These are phyloP conservation scores for Cercospora sp. DNA, from an alignment of 2,329 filamentous ascomycete species.

Conservation along the genomic window DNA sequence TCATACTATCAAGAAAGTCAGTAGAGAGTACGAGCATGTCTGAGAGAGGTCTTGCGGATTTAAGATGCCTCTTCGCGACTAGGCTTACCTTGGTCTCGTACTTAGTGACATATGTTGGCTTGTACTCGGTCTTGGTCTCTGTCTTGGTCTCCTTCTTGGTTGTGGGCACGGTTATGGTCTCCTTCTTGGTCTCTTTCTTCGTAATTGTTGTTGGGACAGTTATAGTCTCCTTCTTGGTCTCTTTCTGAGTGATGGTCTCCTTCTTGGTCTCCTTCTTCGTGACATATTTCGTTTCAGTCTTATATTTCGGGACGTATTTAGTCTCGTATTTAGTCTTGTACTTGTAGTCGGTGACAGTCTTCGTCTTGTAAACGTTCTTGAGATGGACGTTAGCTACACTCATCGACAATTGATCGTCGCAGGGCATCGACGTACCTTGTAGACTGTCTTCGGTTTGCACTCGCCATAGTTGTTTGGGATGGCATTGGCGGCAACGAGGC, in stretches of 20 bases:
- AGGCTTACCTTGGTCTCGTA: not conserved
- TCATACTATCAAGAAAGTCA: not conserved
- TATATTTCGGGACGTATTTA: not conserved
- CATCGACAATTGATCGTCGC: not conserved
- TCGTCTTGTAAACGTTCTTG: not conserved
- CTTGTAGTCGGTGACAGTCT: not conserved
- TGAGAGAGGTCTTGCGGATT: too few relatives aligned
- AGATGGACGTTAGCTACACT: not conserved
- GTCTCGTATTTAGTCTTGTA: not conserved
- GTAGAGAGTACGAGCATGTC: too few relatives aligned
- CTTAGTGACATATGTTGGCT: not conserved
- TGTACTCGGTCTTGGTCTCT: not conserved
- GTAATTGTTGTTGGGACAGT: too few relatives aligned
- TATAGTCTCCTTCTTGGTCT: too few relatives aligned
- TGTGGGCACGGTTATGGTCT: not conserved
- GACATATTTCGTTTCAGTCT: not conserved
- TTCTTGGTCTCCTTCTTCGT: not conserved
- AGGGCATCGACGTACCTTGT: not conserved
- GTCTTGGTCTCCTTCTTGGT: not conserved
- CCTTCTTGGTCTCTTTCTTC: too few relatives aligned
- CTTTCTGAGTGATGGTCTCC: not conserved
- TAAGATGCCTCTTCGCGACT: too few relatives aligned
- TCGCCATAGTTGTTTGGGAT: constrained; percentile 8
- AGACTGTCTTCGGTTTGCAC: constrained; percentile 4
- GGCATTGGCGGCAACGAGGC: constrained; percentile 10